Conservation (phyloP, 306 rosid genomes). For the Citrullus mucosospermus region DNA sequence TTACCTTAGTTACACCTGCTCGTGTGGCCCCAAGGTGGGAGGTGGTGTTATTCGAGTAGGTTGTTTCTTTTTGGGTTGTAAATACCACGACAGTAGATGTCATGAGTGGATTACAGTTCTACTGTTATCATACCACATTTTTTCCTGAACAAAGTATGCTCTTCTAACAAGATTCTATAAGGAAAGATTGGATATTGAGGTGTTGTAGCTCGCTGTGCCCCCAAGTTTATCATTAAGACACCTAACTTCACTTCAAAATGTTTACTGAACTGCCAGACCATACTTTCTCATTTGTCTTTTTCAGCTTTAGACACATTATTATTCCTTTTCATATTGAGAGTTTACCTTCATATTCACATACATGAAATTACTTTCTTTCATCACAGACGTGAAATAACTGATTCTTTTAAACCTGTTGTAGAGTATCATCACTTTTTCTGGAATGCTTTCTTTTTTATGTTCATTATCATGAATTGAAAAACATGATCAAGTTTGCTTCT, state of each 20-base stretch:
- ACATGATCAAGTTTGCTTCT: not conserved
- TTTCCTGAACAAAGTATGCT: not conserved
- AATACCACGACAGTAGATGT: not conserved
- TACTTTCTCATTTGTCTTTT: not conserved
- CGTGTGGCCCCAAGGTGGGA: not conserved
- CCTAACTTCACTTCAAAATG: not conserved
- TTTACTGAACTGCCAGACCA: not conserved
- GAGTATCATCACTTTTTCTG: not conserved
- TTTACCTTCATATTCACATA: not conserved
- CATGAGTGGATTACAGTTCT: not conserved
- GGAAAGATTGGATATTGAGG: not conserved
- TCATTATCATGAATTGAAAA: not conserved
- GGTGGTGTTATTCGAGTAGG: not conserved
- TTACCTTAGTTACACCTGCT: not conserved
- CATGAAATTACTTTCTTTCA: not conserved
- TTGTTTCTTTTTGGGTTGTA: not conserved
- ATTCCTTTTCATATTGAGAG: not conserved
- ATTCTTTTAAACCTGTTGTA: not conserved
- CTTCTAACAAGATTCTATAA: not conserved
- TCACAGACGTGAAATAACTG: not conserved
- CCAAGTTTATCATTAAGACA: not conserved
- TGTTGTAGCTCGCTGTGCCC: not conserved
- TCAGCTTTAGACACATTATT: not conserved
- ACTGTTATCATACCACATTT: not conserved
- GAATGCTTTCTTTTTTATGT: not conserved